Base-by-base conservation (phyloP, 2,329 filamentous ascomycete genomes). In the Sphaerulina populicola region DNA sequence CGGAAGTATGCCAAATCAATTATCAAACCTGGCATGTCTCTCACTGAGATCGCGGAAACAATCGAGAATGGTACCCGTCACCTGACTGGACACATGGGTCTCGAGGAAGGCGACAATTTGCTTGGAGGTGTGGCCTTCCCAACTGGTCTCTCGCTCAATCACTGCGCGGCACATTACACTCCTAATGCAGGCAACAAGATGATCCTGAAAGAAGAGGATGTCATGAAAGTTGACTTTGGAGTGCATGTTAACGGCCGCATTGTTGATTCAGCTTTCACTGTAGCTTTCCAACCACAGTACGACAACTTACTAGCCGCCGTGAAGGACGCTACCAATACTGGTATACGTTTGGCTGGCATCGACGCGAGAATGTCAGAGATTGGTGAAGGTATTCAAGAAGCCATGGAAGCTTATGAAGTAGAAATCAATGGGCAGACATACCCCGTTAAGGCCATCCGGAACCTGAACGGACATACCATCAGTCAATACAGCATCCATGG, bases 171-270 rank as follows among this genome's bases (percentile, higher is more conserved):
- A 6, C 77, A 80, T 63, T 80, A 71, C 60, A 79, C 76, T 1
- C 77, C 77, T 6, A 80, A 79, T 58, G 73, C 77, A 1, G 75
- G 77, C 1, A 71, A 77, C 63, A 83, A 81, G 68, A 87, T 88
- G 66, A 78, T 85, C 61, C 70, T 89, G 31, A 72, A 93, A 52
- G 74, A 85, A 64, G 77, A 80, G 55, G 86, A 94, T 65, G 86
- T 94, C 33, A 78, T 91, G 77, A 90, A 88, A 69, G 82, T 90
- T 6, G 86, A 91, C 63, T 86, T 89, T 62, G 86, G 86, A 44
- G 86, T 90, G 29, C 86, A 91, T 66, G 77, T 90, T 62, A 86
- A 85, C 63, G 86, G 86, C 3, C 77, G 81, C 59, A 91, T 90
- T 64, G 85, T 90, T 52, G 86, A 91, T 71, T 86, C 81, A 58